Evolutionary conservation across 148 eudicot genomes (phyloP), one percentile per base, ranked within the genome.

Genomic region (Simmondsia chinensis): DNA sequence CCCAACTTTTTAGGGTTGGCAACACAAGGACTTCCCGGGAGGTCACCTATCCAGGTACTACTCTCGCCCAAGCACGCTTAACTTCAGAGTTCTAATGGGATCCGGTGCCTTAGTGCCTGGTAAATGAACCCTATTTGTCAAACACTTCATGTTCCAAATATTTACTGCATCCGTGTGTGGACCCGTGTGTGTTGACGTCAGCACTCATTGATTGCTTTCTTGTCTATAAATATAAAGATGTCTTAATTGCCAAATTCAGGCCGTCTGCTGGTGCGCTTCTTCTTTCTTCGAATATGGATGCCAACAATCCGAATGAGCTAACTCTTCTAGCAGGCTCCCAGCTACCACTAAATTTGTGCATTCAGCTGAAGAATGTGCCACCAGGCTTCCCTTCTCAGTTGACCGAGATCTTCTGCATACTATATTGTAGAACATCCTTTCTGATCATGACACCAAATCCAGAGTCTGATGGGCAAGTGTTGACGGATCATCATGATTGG

Each of bases 401-500:
- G 40, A 45, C 55, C 23, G 85, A 79, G 59, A 45, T 76, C 38
- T 69, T 73, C 52, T 81, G 93, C 77, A 61, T 91, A 63, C 80
- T 91, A 50, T 32, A 33, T 11, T 75, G 80, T 57, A 69, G 30
- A 65, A 46, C 44, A n/a, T 66, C 79, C 26, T 65, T 38, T 24
- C 39, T 32, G 44, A 34, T 33, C 16, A 38, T 42, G 9, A 10
- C 13, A 58, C 41, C 56, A 33, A 29, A 20, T 20, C 29, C 51
- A 50, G 48, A 57, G 10, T 14, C 44, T 27, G 33, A 52, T 19
- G 43, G 57, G 29, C 70, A 61, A 42, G 30, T 27, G 14, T 46
- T 21, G 29, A 33, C 33, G 46, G 57, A 39, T 41, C 55, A 33
- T 68, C 63, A 53, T 60, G 73, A 71, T 47, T 65, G 62, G 41